Conservation (phyloP, 371 early-diverging fungal genomes). For the Furculomyces boomerangus region DNA sequence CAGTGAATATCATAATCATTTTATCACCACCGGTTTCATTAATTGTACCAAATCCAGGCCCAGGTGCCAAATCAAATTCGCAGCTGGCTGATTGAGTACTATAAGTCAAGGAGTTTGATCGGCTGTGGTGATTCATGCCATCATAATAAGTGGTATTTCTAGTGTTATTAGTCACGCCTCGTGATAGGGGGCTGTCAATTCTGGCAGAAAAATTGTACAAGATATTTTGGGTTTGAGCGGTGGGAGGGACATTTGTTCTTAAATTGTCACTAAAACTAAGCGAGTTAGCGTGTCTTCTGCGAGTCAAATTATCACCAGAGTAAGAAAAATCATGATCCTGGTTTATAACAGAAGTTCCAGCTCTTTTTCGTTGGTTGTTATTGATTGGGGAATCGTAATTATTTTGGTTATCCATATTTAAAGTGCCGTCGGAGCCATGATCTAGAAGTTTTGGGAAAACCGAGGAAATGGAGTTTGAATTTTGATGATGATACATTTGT, state of each 20-base stretch:
- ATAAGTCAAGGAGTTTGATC: not conserved
- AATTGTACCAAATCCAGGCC: slow-evolving; percentile 22
- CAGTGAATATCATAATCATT: slow-evolving; percentile 48
- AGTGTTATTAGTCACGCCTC: not conserved
- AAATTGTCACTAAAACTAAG: not conserved
- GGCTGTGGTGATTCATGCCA: not conserved
- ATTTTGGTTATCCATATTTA: not conserved
- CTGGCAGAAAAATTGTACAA: no score
- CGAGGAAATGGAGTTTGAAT: not conserved
- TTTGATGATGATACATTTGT: no score
- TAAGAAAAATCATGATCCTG: not conserved
- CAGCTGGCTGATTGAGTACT: slow-evolving; percentile 1
- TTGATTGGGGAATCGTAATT: not conserved
- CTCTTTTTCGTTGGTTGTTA: not conserved
- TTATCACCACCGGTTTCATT: slow-evolving; percentile 31
- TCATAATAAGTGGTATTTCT: not conserved
- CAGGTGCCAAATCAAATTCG: slow-evolving; percentile 26
- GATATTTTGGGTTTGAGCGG: not conserved
- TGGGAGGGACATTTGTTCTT: not conserved
- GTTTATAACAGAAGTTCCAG: not conserved
- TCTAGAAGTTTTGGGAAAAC: not conserved
- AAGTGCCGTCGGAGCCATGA: not conserved
- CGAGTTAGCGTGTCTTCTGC: not conserved
- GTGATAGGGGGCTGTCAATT: not conserved
- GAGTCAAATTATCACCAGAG: not conserved